Conservation (phyloP, 495 filamentous ascomycete species). For the Extremus antarcticus region DNA sequence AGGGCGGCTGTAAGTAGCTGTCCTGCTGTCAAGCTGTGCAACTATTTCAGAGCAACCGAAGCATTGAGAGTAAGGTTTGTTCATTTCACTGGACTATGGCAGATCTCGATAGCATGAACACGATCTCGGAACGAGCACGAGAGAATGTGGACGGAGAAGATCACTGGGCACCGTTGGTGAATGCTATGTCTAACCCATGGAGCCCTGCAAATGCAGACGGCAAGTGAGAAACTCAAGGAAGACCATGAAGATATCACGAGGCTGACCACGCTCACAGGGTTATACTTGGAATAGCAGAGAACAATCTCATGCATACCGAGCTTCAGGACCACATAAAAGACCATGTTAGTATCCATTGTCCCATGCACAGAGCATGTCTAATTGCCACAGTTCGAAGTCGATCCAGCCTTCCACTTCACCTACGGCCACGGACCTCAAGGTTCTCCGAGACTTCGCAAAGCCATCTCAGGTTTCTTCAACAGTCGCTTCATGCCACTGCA, state of each 20-base stretch:
- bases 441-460: slow-evolving; percentile 14
- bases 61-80: too few relatives aligned
- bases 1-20: too few relatives aligned
- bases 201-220: not conserved
- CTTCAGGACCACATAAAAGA: not conserved
- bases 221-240: not conserved
- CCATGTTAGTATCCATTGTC: not conserved
- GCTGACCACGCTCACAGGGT: slow-evolving; percentile 4
- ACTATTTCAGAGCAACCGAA: too few relatives aligned
- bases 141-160: not conserved
- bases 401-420: slow-evolving; percentile 6
- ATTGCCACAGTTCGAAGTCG: not conserved
- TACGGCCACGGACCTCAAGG: slow-evolving; percentile 27
- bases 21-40: too few relatives aligned
- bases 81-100: too few relatives aligned
- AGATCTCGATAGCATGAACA: not conserved
- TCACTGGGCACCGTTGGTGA: not conserved
- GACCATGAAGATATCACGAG: not conserved
- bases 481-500: slow-evolving; percentile 18
- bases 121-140: not conserved
- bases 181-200: not conserved
- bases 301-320: slow-evolving; percentile 2
- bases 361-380: not conserved
- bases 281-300: slow-evolving; percentile 15
- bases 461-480: slow-evolving; percentile 22